Percentiles rank a stretch among this genome's conserved stretches.
Evolutionary conservation across 352 stramenopile genomes (phyloP).

Genomic region (Albugo candida): DNA sequence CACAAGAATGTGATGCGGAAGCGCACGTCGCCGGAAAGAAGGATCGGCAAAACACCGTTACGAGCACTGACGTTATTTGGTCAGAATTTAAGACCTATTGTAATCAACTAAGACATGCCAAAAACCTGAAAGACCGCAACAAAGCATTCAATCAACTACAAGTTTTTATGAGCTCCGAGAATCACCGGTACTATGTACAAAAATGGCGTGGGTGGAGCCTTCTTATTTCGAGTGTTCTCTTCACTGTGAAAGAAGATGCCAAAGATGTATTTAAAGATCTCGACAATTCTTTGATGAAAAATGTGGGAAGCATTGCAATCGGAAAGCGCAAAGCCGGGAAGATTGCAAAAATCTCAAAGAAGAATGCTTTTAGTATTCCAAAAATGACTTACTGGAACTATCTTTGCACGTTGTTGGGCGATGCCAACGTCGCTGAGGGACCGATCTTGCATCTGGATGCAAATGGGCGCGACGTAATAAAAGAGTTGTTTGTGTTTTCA

Average conservation of each 20-base stretch:
- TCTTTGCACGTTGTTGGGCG: conserved; percentile 35
- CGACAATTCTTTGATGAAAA: not conserved
- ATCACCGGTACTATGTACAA: conserved; percentile 29
- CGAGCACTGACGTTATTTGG: conserved; percentile 17
- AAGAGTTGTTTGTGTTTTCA: conserved; percentile 34
- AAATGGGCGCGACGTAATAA: conserved; percentile 41
- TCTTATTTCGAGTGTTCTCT: conserved; percentile 26
- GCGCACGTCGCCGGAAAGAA: no score
- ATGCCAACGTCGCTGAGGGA: conserved; percentile 22
- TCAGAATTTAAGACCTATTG: conserved; percentile 20
- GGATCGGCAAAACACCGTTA: no score
- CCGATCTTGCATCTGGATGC: conserved; percentile 49
- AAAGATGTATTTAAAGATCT: conserved; percentile 16
- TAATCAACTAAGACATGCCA: conserved; percentile 22
- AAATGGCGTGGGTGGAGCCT: conserved; percentile 54
- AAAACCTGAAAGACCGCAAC: conserved; percentile 15
- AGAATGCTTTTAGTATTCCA: conserved; percentile 10
- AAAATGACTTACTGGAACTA: conserved; percentile 34
- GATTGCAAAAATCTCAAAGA: conserved; percentile 12
- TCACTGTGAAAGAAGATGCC: conserved; percentile 23
- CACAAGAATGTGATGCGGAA: no score
- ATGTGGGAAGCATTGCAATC: not conserved
- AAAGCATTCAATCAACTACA: conserved; percentile 18
- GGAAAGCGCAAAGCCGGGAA: not conserved
- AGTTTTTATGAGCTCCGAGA: conserved; percentile 28